These are phyloP conservation scores for Obelidium mucronatum DNA, from an alignment of 192 early-diverging fungal species.

Conservation along the genomic window DNA sequence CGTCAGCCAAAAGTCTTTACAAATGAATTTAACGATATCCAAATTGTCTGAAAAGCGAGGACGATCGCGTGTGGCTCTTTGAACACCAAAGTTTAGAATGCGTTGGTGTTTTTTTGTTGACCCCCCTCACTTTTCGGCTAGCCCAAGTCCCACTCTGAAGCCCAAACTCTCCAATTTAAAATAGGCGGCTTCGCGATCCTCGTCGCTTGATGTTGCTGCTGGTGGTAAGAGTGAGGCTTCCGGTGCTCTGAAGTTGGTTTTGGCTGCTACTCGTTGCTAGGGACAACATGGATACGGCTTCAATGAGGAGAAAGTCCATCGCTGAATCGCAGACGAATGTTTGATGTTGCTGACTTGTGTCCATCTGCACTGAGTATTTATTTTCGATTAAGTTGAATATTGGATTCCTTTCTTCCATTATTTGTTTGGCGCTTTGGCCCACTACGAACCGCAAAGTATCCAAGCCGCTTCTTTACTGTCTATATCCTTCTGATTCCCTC, in stretches of 20 bases:
- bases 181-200: slow-evolving; percentile 86
- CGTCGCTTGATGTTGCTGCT: slow-evolving; percentile 47
- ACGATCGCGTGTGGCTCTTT: slow-evolving; percentile 84
- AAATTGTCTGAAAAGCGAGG: slow-evolving; percentile 92
- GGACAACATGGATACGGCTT: slow-evolving; percentile 9
- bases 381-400: no score
- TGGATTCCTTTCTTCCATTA: no score
- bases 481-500: no score
- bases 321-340: slow-evolving; percentile 27
- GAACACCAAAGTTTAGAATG: no score
- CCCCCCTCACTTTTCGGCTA: slow-evolving; percentile 86
- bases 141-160: slow-evolving; percentile 85
- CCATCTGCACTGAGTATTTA: no score
- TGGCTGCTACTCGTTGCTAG: no score
- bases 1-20: slow-evolving; percentile 96
- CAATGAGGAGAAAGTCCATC: slow-evolving; percentile 32
- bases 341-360: no score
- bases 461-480: no score
- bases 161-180: slow-evolving; percentile 92
- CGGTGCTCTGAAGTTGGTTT: background rate
- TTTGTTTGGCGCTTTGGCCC: no score
- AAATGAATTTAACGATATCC: slow-evolving; percentile 98
- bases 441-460: no score
- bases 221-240: no score
- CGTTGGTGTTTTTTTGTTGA: background rate